These are phyloP conservation scores for Lasiosphaeriaceae sp. DNA, from an alignment of 495 filamentous ascomycete genomes.

Conservation along the genomic window DNA sequence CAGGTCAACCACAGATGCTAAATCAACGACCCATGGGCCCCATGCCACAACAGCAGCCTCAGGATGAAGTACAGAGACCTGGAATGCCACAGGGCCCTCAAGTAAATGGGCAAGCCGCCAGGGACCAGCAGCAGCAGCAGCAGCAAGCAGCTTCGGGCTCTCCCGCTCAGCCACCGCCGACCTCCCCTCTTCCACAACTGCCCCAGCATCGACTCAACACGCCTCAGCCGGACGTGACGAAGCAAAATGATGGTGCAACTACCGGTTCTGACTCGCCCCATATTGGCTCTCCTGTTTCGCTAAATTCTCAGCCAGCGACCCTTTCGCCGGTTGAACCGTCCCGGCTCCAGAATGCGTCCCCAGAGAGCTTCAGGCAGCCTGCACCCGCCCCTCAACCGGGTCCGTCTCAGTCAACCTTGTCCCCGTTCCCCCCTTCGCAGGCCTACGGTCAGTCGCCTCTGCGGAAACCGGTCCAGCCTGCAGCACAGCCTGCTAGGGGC, in stretches of 20 bases:
- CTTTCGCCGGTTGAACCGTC: conserved; percentile 14
- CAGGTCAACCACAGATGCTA: conserved; percentile 5
- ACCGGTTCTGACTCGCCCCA: conserved; percentile 9
- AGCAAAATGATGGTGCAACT: conserved; percentile 6
- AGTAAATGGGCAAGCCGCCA: not conserved
- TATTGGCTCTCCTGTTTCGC: conserved; percentile 21
- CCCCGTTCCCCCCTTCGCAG: not conserved
- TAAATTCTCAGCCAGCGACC: conserved; percentile 17
- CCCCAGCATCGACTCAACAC: conserved; percentile 7
- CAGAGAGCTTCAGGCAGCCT: conserved; percentile 17
- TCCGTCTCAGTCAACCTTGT: not conserved
- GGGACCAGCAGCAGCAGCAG: conserved; percentile 8
- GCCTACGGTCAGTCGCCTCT: conserved; percentile 6
- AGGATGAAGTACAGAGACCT: not conserved
- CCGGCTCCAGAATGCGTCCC: conserved; percentile 18
- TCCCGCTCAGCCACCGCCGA: not conserved
- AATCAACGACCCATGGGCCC: conserved; percentile 1
- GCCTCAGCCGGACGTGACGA: conserved; percentile 12
- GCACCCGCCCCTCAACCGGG: conserved; percentile 12
- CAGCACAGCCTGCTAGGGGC: not conserved
- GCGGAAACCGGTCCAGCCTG: conserved; percentile 11
- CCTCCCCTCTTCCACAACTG: conserved; percentile 1
- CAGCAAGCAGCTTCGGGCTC: conserved; percentile 2
- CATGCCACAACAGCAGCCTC: not conserved
- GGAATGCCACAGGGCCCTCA: conserved; percentile 4